These are phyloP conservation scores for Lineolata rhizophorae DNA, from an alignment of 495 filamentous ascomycete genomes.

Conservation along the genomic window DNA sequence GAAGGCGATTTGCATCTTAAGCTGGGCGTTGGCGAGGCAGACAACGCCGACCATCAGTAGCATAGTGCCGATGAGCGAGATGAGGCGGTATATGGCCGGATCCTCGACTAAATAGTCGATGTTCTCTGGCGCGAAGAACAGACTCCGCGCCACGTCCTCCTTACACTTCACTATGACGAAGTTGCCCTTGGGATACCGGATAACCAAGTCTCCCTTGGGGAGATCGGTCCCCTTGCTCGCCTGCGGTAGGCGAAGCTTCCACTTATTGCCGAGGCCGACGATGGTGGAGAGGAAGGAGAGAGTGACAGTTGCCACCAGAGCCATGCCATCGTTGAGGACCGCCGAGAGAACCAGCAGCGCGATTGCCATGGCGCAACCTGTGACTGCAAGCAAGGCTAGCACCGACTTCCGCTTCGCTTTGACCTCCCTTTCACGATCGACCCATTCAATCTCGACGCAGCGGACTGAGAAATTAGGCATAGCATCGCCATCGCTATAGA, in stretches of 20 bases:
- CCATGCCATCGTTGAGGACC: slow-evolving; percentile 19
- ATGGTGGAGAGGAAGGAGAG: slow-evolving; percentile 24
- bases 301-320: slow-evolving; percentile 19
- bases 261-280: slow-evolving; percentile 22
- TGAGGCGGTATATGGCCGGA: slow-evolving; percentile 16
- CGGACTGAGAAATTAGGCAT: slow-evolving; percentile 17
- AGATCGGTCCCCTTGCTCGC: slow-evolving; percentile 3
- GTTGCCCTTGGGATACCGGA: slow-evolving; percentile 19
- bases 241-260: slow-evolving; percentile 16
- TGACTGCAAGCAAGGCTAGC: slow-evolving; percentile 16
- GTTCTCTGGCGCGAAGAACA: slow-evolving; percentile 22
- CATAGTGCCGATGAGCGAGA: slow-evolving; percentile 22
- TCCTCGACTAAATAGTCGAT: slow-evolving; percentile 19
- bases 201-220: slow-evolving; percentile 16
- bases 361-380: slow-evolving; percentile 19
- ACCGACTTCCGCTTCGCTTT: slow-evolving; percentile 18
- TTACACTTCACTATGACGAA: slow-evolving; percentile 18
- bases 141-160: slow-evolving; percentile 18
- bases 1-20: slow-evolving; percentile 20
- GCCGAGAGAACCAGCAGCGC: slow-evolving; percentile 19
- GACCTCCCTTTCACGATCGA: slow-evolving; percentile 5
- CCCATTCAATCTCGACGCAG: slow-evolving; percentile 22
- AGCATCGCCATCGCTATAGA: slow-evolving; percentile 12
- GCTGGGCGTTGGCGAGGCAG: slow-evolving; percentile 21
- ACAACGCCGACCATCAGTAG: slow-evolving; percentile 27